Evolutionary conservation across 73 alveolate genomes (phyloP).

Genomic region (Urostyla sp.): DNA sequence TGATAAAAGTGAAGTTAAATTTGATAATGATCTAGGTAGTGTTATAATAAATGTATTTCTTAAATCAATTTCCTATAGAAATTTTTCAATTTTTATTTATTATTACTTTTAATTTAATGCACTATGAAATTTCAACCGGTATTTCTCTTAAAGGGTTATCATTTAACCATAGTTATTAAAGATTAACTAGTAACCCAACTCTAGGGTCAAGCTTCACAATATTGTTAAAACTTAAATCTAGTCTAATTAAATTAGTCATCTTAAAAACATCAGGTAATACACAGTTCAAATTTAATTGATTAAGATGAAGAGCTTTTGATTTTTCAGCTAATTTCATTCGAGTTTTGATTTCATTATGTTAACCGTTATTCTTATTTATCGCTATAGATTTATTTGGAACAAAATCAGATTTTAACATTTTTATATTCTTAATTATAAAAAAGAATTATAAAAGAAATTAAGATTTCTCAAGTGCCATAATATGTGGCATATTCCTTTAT

Average conservation of each 20-base stretch:
- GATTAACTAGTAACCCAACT: conserved; percentile 43
- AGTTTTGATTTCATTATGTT: conserved; percentile 52
- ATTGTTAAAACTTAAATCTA: conserved; percentile 66
- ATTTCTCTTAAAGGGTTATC: conserved; percentile 71
- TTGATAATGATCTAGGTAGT: conserved; percentile 66
- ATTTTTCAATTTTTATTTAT: background rate
- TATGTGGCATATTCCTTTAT: conserved; percentile 35
- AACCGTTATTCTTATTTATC: conserved; percentile 37
- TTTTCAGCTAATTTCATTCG: conserved; percentile 36
- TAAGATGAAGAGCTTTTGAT: conserved; percentile 63
- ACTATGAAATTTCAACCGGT: conserved; percentile 66
- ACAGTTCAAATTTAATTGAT: conserved; percentile 50
- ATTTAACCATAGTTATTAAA: conserved; percentile 65
- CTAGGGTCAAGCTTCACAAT: conserved; percentile 63
- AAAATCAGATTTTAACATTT: conserved; percentile 57
- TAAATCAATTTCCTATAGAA: conserved; percentile 59
- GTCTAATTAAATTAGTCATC: conserved; percentile 53
- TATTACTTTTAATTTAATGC: conserved; percentile 57
- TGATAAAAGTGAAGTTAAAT: conserved; percentile 39
- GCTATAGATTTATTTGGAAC: conserved; percentile 30
- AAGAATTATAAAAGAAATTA: background rate
- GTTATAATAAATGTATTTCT: conserved; percentile 64
- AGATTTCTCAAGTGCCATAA: conserved; percentile 38
- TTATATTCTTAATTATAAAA: background rate
- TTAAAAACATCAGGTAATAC: conserved; percentile 65